A percentile compares a stretch with the other conserved stretches of the same genome.
Evolutionary conservation across 2,329 filamentous ascomycete species (phyloP).

Genomic region (Beauveria sp.): DNA sequence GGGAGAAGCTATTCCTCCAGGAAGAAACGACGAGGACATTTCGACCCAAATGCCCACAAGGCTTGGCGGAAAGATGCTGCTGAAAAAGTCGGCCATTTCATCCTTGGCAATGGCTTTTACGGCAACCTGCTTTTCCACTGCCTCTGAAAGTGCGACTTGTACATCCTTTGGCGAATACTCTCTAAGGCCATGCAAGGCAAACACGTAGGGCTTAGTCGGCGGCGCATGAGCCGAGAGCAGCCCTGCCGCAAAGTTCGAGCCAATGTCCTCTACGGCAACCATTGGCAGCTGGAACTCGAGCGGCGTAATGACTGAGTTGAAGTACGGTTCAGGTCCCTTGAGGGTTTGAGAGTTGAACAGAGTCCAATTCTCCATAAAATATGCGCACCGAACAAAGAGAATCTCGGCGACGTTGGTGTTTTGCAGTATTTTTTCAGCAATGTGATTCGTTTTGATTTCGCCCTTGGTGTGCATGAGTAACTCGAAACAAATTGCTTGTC

Average conservation of each 20-base stretch:
- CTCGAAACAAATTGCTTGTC: too few species aligned
- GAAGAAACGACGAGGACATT: conserved; percentile 23
- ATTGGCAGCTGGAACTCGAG: conserved; percentile 25
- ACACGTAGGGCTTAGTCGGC: conserved; percentile 19
- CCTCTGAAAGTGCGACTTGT: conserved; percentile 21
- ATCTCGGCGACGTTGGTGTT: conserved; percentile 16
- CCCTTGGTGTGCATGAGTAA: conserved; percentile 17
- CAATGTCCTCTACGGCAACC: conserved; percentile 22
- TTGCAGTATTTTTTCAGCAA: conserved; percentile 21
- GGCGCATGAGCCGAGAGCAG: conserved; percentile 16
- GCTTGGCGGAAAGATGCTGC: conserved; percentile 17
- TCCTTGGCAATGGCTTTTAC: conserved; percentile 21
- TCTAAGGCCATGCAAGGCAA: conserved; percentile 24
- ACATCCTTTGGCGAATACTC: conserved; percentile 23
- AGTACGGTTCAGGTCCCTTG: conserved; percentile 19
- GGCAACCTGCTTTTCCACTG: conserved; percentile 19
- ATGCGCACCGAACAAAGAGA: conserved; percentile 25
- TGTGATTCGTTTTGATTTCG: conserved; percentile 28
- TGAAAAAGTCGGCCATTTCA: conserved; percentile 17
- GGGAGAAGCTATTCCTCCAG: conserved; percentile 18
- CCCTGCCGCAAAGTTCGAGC: conserved; percentile 19
- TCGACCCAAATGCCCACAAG: conserved; percentile 22
- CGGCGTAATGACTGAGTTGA: conserved; percentile 27
- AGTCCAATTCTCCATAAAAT: conserved; percentile 34
- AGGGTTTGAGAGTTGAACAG: conserved; percentile 19